Conservation (phyloP, 2,329 filamentous ascomycete species). For the Penicillium concentricum region DNA sequence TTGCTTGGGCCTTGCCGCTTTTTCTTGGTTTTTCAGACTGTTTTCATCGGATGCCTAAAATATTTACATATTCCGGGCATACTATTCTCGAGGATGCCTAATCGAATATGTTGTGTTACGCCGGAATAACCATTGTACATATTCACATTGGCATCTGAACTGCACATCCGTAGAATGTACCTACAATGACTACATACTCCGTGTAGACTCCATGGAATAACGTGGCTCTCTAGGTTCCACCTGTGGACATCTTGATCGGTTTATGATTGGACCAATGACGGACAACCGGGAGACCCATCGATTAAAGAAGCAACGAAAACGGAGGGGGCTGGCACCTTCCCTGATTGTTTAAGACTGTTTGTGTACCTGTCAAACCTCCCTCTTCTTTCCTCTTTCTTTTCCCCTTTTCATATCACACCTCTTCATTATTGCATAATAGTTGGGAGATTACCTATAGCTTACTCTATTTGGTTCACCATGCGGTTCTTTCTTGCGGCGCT, state of each 20-base stretch:
- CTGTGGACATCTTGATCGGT: background rate
- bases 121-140: background rate
- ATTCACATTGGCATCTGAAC: background rate
- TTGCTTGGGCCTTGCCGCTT: conserved; percentile 6
- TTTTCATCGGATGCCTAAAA: background rate
- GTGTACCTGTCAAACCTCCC: background rate
- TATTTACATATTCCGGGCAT: background rate
- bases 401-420: background rate
- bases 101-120: background rate
- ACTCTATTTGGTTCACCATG: conserved; percentile 28
- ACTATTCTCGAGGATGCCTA: background rate
- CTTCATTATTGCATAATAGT: conserved; percentile 5
- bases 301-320: conserved; percentile 13
- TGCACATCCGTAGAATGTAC: background rate
- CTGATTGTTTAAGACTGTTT: conserved; percentile 2
- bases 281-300: conserved; percentile 11
- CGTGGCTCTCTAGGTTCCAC: background rate
- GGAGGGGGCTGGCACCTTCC: conserved; percentile 24
- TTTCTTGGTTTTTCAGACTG: background rate
- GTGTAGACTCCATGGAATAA: background rate
- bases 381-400: background rate
- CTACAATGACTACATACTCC: background rate
- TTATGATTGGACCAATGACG: conserved; percentile 11
- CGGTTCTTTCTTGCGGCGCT: conserved; percentile 27
- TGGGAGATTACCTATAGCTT: background rate